Base-by-base conservation (phyloP, 371 early-diverging fungal genomes). In the Batrachochytrium dendrobatidis region DNA sequence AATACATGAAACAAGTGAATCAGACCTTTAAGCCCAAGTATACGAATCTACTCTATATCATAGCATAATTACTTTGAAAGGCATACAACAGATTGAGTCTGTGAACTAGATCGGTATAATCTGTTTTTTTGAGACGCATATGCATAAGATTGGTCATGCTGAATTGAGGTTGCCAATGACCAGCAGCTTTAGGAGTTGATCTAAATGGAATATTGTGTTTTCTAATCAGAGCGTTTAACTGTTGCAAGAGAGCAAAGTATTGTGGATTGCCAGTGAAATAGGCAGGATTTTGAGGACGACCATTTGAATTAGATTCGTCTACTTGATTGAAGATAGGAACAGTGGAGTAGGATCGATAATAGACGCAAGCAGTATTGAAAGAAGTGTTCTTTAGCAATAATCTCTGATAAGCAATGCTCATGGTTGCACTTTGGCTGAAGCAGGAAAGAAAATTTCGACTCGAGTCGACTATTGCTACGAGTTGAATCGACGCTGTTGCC, bases 241-340 rank as follows among this genome's bases (percentile, higher is more conserved):
- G 80, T 46, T 86, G 84, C 15, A 91, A 63, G 29, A 87, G 74
- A 53, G 86, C 84, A 62, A 86, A 86, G 77, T 87, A 92, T 55
- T 78, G 76, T 58, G 87, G 86, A 68, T 91, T 89, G 2, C 89
- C 89, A 29, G 92, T 92, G 66, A 95, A 95, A 71, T 93, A 95
- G 18, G 69, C 67, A 5, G 65, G 52, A 53, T 71, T 63, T 1
- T 34, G 28, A 4, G 67, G 66, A 3, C 59, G 55, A 15, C 48
- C 26, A 28, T 52, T 55, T 0, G 59, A 55, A 28, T 63, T 59
- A 5, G 64, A 58, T n/a, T 49, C 25, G 24, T 26, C 1, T 24
- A 57, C 33, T 39, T 39, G 43, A n/a, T 39, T 39, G n/a, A n/a
- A n/a, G n/a, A n/a, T n/a, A n/a, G n/a, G n/a, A n/a, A n/a, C n/a